A percentile compares a stretch with the other conserved stretches of the same genome.
Evolutionary conservation across 208 protist genomes (phyloP).

Genomic region (Strigomonas culicis): DNA sequence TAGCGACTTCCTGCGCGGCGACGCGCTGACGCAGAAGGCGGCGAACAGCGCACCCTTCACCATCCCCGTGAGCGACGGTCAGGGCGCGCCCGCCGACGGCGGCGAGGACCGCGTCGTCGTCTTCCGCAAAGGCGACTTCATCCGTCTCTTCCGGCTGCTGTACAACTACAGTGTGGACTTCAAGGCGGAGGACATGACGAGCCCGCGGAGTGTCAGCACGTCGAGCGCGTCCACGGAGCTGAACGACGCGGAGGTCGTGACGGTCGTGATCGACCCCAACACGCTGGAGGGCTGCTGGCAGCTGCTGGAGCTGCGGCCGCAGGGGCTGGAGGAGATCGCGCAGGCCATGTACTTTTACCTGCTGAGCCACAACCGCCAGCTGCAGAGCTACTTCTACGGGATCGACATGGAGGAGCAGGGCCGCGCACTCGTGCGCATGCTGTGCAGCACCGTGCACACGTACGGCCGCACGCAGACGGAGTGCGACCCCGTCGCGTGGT

Average conservation of each 20-base stretch:
- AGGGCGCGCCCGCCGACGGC: too few species aligned
- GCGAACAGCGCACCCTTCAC: too few species aligned
- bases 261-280: constrained; percentile 4
- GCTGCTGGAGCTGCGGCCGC: background rate
- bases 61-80: too few species aligned
- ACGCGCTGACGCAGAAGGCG: too few species aligned
- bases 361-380: background rate
- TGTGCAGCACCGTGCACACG: too few species aligned
- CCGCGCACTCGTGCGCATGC: background rate
- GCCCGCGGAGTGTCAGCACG: background rate
- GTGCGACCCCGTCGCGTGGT: too few species aligned
- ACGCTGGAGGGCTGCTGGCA: constrained; percentile 4
- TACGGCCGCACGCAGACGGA: too few species aligned
- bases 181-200: background rate
- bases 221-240: background rate
- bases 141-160: too few species aligned
- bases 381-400: background rate
- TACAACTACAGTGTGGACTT: background rate
- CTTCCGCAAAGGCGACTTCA: too few species aligned
- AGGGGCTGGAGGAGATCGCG: background rate
- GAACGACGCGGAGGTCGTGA: too few species aligned
- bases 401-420: constrained; percentile 5
- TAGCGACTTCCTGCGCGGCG: too few species aligned
- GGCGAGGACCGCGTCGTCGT: too few species aligned
- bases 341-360: background rate